phyloP scores from a whole-genome alignment of 2,329 filamentous ascomycete genomes.

The Neofusicoccum umdonicola region DNA sequence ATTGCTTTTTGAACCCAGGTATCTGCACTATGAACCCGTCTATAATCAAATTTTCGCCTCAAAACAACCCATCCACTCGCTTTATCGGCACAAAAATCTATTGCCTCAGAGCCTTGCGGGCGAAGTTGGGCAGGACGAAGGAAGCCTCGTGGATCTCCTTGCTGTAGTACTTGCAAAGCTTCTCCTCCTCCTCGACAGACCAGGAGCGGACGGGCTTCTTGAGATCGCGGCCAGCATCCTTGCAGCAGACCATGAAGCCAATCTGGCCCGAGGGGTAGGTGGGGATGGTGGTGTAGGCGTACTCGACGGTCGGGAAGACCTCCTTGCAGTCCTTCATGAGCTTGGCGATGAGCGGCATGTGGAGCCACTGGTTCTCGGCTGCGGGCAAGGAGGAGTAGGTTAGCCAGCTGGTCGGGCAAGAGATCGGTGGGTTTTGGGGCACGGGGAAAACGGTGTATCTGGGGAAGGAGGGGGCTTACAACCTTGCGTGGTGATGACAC shows the following conservation, averaged over 20 bases:
- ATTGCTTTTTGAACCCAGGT: constrained; percentile 11
- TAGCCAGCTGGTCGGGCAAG: constrained; percentile 20
- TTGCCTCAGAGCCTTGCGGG: constrained; percentile 65
- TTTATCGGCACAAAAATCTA: background rate
- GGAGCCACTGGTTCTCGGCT: constrained; percentile 99
- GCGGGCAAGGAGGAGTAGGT: constrained; percentile 23
- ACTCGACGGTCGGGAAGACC: constrained; percentile 96
- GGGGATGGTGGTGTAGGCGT: constrained; percentile 98
- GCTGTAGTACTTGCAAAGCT: constrained; percentile 96
- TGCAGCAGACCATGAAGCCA: constrained; percentile 99
- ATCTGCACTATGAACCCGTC: background rate
- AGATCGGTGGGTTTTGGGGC: background rate
- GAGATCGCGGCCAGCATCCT: constrained; percentile 81
- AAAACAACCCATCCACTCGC: background rate
- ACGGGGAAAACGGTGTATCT: constrained; percentile 11
- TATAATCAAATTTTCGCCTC: background rate
- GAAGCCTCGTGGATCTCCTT: constrained; percentile 91
- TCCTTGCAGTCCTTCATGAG: constrained; percentile 96
- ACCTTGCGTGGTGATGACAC: constrained; percentile 99
- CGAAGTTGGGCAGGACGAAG: constrained; percentile 92
- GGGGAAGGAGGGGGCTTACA: constrained; percentile 69
- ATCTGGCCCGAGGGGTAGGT: constrained; percentile 99
- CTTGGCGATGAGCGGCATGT: constrained; percentile 87
- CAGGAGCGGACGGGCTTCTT: constrained; percentile 80
- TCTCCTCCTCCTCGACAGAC: constrained; percentile 83